Evolutionary conservation across 163 green algal genomes (phyloP).

Genomic region (Scenedesmus sp.): DNA sequence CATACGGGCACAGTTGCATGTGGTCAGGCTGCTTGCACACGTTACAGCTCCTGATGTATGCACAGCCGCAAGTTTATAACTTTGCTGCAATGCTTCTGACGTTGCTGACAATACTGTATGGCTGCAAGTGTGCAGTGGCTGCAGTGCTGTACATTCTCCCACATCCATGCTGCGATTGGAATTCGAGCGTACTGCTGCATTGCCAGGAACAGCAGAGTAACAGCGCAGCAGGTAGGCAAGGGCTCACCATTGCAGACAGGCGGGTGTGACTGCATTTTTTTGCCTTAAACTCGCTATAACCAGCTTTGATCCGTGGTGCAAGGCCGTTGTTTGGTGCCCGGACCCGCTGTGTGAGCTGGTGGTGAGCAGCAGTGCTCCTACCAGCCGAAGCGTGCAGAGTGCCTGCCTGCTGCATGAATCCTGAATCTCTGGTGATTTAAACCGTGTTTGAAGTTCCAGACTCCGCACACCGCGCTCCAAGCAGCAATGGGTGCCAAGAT

Average conservation of each 20-base stretch:
- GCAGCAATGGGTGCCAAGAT: neutral
- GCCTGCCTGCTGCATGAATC: neutral
- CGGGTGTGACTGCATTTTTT: constrained; percentile 1
- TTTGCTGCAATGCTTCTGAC: neutral
- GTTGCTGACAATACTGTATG: too few relatives aligned
- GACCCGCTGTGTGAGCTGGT: neutral
- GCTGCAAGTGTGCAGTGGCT: neutral
- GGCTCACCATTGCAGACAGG: neutral
- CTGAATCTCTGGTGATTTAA: neutral
- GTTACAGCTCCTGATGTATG: neutral
- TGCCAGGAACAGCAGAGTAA: neutral
- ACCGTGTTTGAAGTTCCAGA: neutral
- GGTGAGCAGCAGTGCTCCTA: neutral
- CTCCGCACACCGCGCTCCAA: neutral
- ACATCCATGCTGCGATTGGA: neutral
- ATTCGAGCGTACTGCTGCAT: neutral
- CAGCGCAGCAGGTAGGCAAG: neutral
- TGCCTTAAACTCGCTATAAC: neutral
- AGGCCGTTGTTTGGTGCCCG: constrained; percentile 1
- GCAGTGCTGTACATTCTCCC: neutral
- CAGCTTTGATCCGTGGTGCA: neutral
- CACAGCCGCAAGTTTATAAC: neutral
- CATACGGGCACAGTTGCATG: too few relatives aligned
- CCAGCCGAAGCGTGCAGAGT: neutral
- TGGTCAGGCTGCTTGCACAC: too few relatives aligned